Evolutionary conservation across 73 alveolate species (phyloP).

Genomic region (Symbiodinium natans): DNA sequence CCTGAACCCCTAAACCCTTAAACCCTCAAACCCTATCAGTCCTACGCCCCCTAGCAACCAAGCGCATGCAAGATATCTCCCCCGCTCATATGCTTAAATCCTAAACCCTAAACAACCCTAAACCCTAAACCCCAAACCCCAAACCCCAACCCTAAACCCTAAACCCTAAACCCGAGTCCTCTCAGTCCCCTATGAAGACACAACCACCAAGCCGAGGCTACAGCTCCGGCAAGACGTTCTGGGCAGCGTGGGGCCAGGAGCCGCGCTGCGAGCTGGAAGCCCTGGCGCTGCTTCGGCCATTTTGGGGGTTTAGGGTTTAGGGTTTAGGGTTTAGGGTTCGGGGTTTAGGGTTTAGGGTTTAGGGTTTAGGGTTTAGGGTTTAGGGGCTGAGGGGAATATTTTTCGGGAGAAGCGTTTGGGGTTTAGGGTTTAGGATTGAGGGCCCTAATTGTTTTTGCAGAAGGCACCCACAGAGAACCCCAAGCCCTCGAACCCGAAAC

Average conservation of each 20-base stretch:
- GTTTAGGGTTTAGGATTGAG: not conserved
- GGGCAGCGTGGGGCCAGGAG: constrained; percentile 54
- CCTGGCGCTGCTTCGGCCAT: constrained; percentile 20
- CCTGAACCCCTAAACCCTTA: too few relatives aligned
- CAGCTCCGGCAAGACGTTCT: constrained; percentile 75
- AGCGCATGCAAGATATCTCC: too few relatives aligned
- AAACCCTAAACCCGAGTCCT: too few relatives aligned
- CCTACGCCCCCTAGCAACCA: too few relatives aligned
- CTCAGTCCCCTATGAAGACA: not conserved
- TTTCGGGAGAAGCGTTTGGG: not conserved
- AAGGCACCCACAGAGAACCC: not conserved
- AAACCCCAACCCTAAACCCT: too few relatives aligned
- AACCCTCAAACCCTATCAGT: too few relatives aligned
- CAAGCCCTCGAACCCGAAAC: too few relatives aligned
- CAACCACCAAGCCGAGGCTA: constrained; percentile 37
- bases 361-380: not conserved
- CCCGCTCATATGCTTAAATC: too few relatives aligned
- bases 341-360: not conserved
- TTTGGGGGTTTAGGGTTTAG: too few relatives aligned
- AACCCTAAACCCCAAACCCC: too few relatives aligned
- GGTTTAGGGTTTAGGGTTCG: not conserved
- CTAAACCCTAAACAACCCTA: too few relatives aligned
- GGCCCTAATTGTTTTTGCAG: not conserved
- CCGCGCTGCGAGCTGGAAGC: constrained; percentile 87
- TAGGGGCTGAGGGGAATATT: not conserved